Base-by-base conservation (phyloP, 345 rosid species). In the Moringa oleifera region DNA sequence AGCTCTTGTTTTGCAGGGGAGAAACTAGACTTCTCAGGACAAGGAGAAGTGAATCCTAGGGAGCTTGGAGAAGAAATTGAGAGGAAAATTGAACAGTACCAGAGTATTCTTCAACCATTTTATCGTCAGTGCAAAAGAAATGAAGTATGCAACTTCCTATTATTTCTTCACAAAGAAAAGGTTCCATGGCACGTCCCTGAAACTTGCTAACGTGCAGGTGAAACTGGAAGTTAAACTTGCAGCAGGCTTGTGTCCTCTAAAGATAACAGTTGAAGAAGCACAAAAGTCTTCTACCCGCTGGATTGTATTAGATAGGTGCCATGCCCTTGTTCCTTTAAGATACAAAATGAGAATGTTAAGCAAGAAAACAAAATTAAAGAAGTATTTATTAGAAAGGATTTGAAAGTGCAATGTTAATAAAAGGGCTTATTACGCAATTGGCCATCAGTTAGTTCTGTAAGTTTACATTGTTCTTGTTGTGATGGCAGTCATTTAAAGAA, bases 161-260 rank as follows among this genome's bases (percentile, higher is more conserved):
- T 1, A 19, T 33, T n/a, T 24, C 21, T 23, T 41, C 0, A 16
- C 33, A 55, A 18, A 24, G 55, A 25, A 41, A 55, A 28, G 63
- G 20, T 24, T 31, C 25, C 22, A 20, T 33, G 58, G 66, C 15
- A 25, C 4, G 36, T 53, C 4, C 53, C 24, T 57, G 24, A 36
- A 37, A n/a, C 37, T 18, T 65, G n/a, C 12, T 53, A 33, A 9
- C 47, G 5, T 65, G 59, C 71, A 82, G 82, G 80, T 80, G 68
- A 83, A 83, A 59, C 59, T 83, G 72, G 87, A 83, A 70, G 65
- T 80, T 28, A 83, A 75, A 63, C 78, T 83, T 36, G 80, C 87
- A 23, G 79, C 74, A 20, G 84, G 84, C n/a, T 66, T 68, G 53
- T 68, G 80, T 58, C 75, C 79, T 1, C 12, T 22, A 0, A 71